Percentiles rank a stretch among this genome's conserved stretches.
These are phyloP conservation scores for Leucoagaricus sp. DNA, from an alignment of 1,284 basidiomycete genomes.

Conservation along the genomic window DNA sequence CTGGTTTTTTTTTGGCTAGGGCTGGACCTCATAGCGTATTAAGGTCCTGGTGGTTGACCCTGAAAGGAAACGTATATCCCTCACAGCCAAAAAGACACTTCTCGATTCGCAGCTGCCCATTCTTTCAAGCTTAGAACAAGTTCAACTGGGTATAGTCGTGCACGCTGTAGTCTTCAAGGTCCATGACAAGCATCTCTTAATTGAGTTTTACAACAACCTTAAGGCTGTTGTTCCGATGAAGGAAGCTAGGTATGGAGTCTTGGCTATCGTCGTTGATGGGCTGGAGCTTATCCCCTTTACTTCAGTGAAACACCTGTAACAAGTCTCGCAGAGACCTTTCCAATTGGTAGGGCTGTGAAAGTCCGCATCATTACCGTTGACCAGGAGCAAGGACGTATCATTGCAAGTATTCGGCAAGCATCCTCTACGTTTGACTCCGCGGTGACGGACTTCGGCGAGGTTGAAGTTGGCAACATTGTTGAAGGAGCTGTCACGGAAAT, in stretches of 20 bases:
- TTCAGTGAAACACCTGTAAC: slow-evolving; percentile 65
- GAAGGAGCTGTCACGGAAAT: slow-evolving; percentile 74
- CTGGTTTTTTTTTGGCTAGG: neutral
- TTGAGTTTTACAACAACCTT: slow-evolving; percentile 91
- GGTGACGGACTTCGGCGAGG: slow-evolving; percentile 62
- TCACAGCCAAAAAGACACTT: slow-evolving; percentile 94
- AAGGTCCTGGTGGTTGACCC: slow-evolving; percentile 89
- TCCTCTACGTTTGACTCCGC: slow-evolving; percentile 48
- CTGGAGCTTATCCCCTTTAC: too few relatives aligned
- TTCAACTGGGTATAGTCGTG: slow-evolving; percentile 72
- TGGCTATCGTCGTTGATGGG: neutral
- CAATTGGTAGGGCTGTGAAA: slow-evolving; percentile 83
- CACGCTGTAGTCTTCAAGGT: slow-evolving; percentile 86
- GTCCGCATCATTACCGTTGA: slow-evolving; percentile 84
- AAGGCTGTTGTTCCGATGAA: slow-evolving; percentile 82
- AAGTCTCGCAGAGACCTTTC: slow-evolving; percentile 72
- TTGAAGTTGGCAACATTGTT: slow-evolving; percentile 79
- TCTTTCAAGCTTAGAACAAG: slow-evolving; percentile 68
- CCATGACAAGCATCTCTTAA: slow-evolving; percentile 75
- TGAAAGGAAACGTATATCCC: slow-evolving; percentile 77
- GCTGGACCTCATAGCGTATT: neutral
- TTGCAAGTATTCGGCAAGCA: slow-evolving; percentile 89
- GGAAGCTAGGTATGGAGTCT: slow-evolving; percentile 70
- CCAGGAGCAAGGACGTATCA: slow-evolving; percentile 62
- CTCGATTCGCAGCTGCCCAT: slow-evolving; percentile 80